Evolutionary conservation across 2,329 filamentous ascomycete species (phyloP).

Genomic region (Ceratocystis eucalypticola): DNA sequence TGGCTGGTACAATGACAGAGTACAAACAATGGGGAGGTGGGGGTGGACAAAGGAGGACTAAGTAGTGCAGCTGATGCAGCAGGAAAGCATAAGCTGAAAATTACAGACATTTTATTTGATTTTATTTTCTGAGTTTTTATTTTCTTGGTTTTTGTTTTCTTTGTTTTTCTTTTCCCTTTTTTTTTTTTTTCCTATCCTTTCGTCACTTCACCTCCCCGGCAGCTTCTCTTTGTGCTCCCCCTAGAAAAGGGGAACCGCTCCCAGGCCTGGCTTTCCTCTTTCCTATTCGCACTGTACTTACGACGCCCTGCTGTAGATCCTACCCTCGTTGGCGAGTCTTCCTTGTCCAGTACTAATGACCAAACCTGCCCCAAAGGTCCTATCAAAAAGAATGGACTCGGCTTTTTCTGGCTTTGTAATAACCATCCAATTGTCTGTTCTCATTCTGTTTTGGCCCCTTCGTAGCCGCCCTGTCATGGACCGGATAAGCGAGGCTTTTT

Average conservation of each 20-base stretch:
- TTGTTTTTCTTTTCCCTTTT: not conserved
- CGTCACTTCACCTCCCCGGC: too few relatives aligned
- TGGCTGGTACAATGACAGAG: too few relatives aligned
- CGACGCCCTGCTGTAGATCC: too few relatives aligned
- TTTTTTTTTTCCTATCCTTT: not conserved
- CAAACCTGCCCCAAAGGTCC: too few relatives aligned
- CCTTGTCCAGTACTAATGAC: too few relatives aligned
- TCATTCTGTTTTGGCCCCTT: not conserved
- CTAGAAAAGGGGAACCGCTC: not conserved
- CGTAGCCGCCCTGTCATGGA: not conserved
- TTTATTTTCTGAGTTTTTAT: not conserved
- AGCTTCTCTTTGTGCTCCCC: too few relatives aligned
- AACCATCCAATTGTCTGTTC: not conserved
- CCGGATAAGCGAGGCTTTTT: not conserved
- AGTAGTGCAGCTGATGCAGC: too few relatives aligned
- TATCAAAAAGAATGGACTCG: not conserved
- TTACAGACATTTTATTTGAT: not conserved
- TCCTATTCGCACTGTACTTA: too few relatives aligned
- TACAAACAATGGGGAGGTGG: too few relatives aligned
- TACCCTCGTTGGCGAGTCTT: too few relatives aligned
- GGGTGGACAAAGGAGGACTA: too few relatives aligned
- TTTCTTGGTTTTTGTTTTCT: not conserved
- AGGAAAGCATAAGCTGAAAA: not conserved
- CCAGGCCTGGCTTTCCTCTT: too few relatives aligned
- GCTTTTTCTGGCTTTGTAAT: not conserved